A percentile compares a stretch with the other conserved stretches of the same genome.
Evolutionary conservation across 768 basidiomycete genomes (phyloP).

Genomic region (Gelatoporia subvermispora): DNA sequence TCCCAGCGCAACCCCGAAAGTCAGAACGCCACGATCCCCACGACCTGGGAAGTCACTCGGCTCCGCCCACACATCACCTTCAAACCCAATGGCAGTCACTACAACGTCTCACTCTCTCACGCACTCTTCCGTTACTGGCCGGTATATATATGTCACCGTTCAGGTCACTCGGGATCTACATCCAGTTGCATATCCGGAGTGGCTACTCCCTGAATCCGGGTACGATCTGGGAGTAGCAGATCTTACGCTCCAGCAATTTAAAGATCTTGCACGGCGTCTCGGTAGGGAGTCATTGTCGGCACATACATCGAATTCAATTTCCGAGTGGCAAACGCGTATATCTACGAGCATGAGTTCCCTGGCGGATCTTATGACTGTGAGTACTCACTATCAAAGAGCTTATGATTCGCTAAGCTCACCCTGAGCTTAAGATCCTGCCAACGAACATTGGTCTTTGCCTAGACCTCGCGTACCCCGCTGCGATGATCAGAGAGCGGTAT

Average conservation of each 20-base stretch:
- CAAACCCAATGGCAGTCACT: constrained; percentile 46
- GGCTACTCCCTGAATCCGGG: constrained; percentile 64
- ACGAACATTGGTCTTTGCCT: constrained; percentile 69
- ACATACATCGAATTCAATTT: constrained; percentile 17
- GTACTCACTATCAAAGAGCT: constrained; percentile 15
- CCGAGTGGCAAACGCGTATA: constrained; percentile 45
- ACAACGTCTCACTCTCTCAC: constrained; percentile 57
- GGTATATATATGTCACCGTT: constrained; percentile 78
- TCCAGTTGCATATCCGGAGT: constrained; percentile 81
- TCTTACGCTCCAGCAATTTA: constrained; percentile 79
- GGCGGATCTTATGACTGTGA: constrained; percentile 69
- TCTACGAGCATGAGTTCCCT: constrained; percentile 65
- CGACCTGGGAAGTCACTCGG: constrained; percentile 23
- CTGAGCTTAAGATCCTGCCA: constrained; percentile 34
- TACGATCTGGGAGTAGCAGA: constrained; percentile 82
- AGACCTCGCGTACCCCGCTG: constrained; percentile 74
- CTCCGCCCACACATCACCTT: constrained; percentile 54
- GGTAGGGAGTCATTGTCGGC: constrained; percentile 36
- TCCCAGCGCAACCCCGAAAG: constrained; percentile 21
- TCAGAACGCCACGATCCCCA: constrained; percentile 18
- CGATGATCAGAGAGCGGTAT: constrained; percentile 38
- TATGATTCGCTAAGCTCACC: background rate
- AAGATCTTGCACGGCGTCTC: constrained; percentile 49
- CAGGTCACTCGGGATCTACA: constrained; percentile 91
- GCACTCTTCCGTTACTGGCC: constrained; percentile 86